Evolutionary conservation across 768 basidiomycete genomes (phyloP).

Genomic region (Lactifluus echinatus): DNA sequence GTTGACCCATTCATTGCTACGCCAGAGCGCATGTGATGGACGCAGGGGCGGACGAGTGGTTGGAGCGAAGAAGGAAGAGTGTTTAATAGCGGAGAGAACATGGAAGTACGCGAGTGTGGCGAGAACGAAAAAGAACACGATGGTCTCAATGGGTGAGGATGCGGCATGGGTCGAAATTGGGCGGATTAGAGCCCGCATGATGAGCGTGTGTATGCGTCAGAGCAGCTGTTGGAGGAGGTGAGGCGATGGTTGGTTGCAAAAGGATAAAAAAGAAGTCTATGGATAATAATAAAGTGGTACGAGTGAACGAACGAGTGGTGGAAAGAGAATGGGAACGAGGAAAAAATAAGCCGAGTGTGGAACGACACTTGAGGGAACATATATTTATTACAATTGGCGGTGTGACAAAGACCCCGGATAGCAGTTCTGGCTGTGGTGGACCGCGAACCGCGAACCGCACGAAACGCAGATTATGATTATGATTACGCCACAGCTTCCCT

Average conservation of each 20-base stretch:
- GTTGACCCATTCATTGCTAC: conserved; percentile 52
- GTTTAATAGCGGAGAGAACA: conserved; percentile 81
- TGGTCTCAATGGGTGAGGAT: conserved; percentile 77
- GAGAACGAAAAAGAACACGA: conserved; percentile 81
- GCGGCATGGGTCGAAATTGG: conserved; percentile 67
- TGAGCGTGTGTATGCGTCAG: conserved; percentile 7
- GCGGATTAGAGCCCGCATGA: conserved; percentile 53
- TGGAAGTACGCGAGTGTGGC: conserved; percentile 95
- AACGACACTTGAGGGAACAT: conserved; percentile 2
- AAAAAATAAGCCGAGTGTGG: background rate
- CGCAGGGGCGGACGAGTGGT: conserved; percentile 39
- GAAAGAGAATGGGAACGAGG: background rate
- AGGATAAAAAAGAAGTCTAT: conserved; percentile 4
- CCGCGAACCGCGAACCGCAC: too few relatives aligned
- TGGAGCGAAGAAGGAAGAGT: conserved; percentile 71
- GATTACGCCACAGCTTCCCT: conserved; percentile 1
- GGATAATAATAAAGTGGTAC: conserved; percentile 3
- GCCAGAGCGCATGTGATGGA: conserved; percentile 48
- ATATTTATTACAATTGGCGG: conserved; percentile 14
- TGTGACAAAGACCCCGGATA: conserved; percentile 18
- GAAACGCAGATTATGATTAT: too few relatives aligned
- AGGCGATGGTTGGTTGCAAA: background rate
- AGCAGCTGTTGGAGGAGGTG: background rate
- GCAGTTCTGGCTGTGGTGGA: too few relatives aligned
- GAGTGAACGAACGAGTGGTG: conserved; percentile 5